phyloP scores from a whole-genome alignment of 805 yeast genomes.

The Cyberlindnera misumaiensis region DNA sequence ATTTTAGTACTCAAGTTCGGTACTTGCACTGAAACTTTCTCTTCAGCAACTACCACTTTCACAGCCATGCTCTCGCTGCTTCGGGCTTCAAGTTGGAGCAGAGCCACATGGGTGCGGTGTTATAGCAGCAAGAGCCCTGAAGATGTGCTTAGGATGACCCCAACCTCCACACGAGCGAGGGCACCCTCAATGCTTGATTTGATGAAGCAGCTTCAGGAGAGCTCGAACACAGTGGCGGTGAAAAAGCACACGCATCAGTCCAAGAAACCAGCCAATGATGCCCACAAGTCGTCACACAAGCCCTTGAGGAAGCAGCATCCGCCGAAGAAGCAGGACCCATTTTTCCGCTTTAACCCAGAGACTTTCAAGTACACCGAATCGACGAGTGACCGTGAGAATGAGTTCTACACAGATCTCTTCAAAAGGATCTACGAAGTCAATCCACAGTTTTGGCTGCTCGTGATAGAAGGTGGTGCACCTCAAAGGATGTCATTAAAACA shows the following conservation, averaged over 20 bases:
- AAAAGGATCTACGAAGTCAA: conserved; percentile 11
- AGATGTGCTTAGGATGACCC: background rate
- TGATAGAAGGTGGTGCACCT: conserved; percentile 8
- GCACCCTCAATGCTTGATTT: background rate
- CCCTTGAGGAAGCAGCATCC: conserved; percentile 1
- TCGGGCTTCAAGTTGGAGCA: too few species aligned
- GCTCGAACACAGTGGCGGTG: background rate
- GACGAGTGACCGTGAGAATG: conserved; percentile 14
- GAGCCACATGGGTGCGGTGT: too few species aligned
- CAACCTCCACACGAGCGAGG: background rate
- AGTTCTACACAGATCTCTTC: conserved; percentile 16
- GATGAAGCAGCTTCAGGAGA: background rate
- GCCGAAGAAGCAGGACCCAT: conserved; percentile 6
- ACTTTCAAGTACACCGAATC: conserved; percentile 16
- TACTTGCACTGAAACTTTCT: too few species aligned
- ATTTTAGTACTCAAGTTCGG: background rate
- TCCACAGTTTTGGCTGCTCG: conserved; percentile 10
- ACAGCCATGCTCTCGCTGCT: too few species aligned
- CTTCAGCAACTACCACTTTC: too few species aligned
- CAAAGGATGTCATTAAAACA: conserved; percentile 6
- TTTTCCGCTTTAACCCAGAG: conserved; percentile 11
- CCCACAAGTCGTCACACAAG: too few species aligned
- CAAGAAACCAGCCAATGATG: background rate
- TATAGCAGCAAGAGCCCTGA: too few species aligned
- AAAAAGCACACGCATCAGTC: background rate